Evolutionary conservation across 2,329 filamentous ascomycete genomes (phyloP).

Genomic region (Ascochyta clinopodiicola): DNA sequence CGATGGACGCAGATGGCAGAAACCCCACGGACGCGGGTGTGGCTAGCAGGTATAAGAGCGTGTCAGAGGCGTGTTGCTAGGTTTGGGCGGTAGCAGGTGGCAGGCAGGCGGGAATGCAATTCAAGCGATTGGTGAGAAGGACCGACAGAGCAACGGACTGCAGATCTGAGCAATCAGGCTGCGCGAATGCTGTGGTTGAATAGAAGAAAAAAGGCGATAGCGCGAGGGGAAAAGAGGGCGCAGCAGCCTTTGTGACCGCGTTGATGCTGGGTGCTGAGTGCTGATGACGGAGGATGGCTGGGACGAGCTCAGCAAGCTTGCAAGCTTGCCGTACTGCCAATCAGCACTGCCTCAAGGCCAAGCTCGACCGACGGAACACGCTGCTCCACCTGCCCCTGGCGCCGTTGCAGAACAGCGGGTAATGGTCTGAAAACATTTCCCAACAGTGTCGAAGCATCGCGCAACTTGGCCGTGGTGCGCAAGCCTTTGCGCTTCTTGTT

Average conservation of each 20-base stretch:
- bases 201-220: constrained; percentile 2
- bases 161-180: constrained; percentile 11
- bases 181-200: background rate
- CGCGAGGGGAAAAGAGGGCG: constrained; percentile 16
- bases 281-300: constrained; percentile 20
- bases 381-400: constrained; percentile 20
- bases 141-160: background rate
- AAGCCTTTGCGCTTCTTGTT: constrained; percentile 3
- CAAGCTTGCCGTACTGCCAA: constrained; percentile 12
- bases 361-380: constrained; percentile 8
- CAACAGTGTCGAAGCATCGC: constrained; percentile 6
- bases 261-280: background rate
- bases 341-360: constrained; percentile 17
- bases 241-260: constrained; percentile 6
- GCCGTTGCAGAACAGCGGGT: constrained; percentile 20
- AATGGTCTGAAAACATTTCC: background rate
- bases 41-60: constrained; percentile 13
- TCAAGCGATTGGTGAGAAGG: constrained; percentile 1
- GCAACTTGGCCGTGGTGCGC: constrained; percentile 1
- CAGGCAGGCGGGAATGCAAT: constrained; percentile 7
- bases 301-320: background rate
- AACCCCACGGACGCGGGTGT: background rate
- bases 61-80: constrained; percentile 16
- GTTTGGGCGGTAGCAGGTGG: constrained; percentile 3
- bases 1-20: constrained; percentile 3